A percentile compares a stretch with the other conserved stretches of the same genome.
These are phyloP conservation scores for Escovopsis sp. DNA, from an alignment of 2,329 filamentous ascomycete genomes.

Conservation along the genomic window DNA sequence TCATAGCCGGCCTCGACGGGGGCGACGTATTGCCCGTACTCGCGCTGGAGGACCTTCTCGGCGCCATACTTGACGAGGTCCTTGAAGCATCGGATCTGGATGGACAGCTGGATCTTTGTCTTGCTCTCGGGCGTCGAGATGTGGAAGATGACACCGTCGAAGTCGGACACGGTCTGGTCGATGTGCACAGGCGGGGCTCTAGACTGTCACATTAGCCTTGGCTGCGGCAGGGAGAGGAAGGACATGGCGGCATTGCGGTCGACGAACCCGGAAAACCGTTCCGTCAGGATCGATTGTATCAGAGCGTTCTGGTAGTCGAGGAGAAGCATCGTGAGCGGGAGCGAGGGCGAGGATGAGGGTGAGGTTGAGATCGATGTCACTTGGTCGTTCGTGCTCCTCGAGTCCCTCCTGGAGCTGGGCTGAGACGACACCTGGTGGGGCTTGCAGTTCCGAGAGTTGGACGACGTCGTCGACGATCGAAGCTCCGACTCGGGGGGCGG, in stretches of 20 bases:
- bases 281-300: conserved; percentile 88
- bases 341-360: no score
- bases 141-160: conserved; percentile 97
- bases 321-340: conserved; percentile 60
- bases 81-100: conserved; percentile 86
- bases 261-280: conserved; percentile 70
- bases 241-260: conserved; percentile 10
- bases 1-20: conserved; percentile 82
- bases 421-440: conserved; percentile 24
- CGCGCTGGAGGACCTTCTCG: conserved; percentile 75
- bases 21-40: conserved; percentile 88
- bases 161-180: conserved; percentile 97
- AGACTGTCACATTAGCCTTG: conserved; percentile 21
- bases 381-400: neutral
- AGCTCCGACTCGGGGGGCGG: conserved; percentile 2
- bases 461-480: conserved; percentile 13
- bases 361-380: conserved; percentile 6
- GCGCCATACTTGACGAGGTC: conserved; percentile 91
- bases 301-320: conserved; percentile 98
- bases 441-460: conserved; percentile 13
- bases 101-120: conserved; percentile 85
- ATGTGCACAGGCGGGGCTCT: conserved; percentile 78
- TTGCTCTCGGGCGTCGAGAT: conserved; percentile 92
- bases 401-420: conserved; percentile 15
- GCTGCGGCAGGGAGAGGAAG: neutral